phyloP scores from a whole-genome alignment of 345 rosid species.

The Linum lewisii region DNA sequence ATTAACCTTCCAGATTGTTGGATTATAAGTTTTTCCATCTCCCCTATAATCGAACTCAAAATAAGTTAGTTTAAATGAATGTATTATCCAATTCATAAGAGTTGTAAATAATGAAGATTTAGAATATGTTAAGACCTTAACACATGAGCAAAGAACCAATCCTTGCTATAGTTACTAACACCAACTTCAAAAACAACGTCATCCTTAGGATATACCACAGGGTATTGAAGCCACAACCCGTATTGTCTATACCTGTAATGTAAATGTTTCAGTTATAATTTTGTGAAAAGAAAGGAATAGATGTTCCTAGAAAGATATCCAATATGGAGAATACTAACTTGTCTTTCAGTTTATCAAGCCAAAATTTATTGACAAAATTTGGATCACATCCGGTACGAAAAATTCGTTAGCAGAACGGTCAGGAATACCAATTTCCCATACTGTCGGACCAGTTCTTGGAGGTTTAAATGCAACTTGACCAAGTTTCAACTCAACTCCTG shows the following conservation, averaged over 20 bases:
- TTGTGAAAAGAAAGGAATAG: neutral
- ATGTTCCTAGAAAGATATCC: neutral
- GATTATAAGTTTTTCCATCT: too few relatives aligned
- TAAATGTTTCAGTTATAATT: neutral
- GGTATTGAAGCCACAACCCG: slow-evolving; percentile 75
- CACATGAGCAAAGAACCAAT: slow-evolving; percentile 87
- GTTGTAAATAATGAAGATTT: too few relatives aligned
- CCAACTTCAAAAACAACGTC: slow-evolving; percentile 49
- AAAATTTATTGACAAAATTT: slow-evolving; percentile 33
- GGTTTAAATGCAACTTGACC: slow-evolving; percentile 42
- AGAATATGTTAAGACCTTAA: too few relatives aligned
- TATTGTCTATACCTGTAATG: slow-evolving; percentile 60
- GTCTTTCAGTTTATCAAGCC: slow-evolving; percentile 12
- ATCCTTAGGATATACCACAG: slow-evolving; percentile 28
- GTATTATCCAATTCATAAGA: too few relatives aligned
- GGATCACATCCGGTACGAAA: slow-evolving; percentile 51
- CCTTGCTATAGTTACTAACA: slow-evolving; percentile 30
- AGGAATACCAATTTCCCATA: slow-evolving; percentile 80
- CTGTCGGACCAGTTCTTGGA: slow-evolving; percentile 62
- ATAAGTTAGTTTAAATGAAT: too few relatives aligned
- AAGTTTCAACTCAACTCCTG: slow-evolving; percentile 41
- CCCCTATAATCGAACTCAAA: too few relatives aligned
- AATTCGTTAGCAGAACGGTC: slow-evolving; percentile 73
- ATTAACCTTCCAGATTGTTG: too few relatives aligned
- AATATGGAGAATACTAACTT: slow-evolving; percentile 28